Evolutionary conservation across 169 alveolate species (phyloP), one percentile per base, ranked within the genome.

Genomic region (Plasmodium malariae): DNA sequence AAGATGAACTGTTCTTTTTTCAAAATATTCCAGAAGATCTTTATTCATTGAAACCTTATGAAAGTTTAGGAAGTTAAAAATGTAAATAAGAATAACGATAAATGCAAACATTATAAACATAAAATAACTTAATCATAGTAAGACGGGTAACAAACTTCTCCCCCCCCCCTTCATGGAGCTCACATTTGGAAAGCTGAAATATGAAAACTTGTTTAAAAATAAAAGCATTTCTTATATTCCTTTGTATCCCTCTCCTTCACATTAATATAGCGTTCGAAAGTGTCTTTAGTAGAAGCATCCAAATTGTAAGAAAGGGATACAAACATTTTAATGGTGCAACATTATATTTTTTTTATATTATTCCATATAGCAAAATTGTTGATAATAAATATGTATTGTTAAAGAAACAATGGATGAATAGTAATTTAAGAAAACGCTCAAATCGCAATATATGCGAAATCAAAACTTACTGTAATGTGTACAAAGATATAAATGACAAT

Each of bases 191-290:
- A 73, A 7, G n/a, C 71, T 4, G 32, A 19, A 73, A 57, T 73
- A 73, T 73, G 87, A 73, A 57, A 73, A 21, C 12, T 59, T 55
- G 60, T 45, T 36, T 73, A 24, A 9, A 55, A 6, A 62, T 73
- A 62, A 73, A 21, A 34, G 4, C 43, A 26, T 14, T 73, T n/a
- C n/a, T n/a, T 11, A 12, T 73, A 73, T 63, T 55, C 17, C 26
- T 73, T 30, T 73, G 11, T 17, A 40, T 73, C 14, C n/a, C 1
- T 73, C 28, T 55, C 55, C 63, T 48, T 55, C 5, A 19, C 55
- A 34, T 40, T 21, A 54, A 36, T 73, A 43, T 73, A 32, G 63
- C 9, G 12, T 57, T 55, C 4, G 36, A 55, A 73, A 73, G 34
- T 73, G 87, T 48, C 32, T 28, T 6, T 24, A 57, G 12, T 59